phyloP scores from a whole-genome alignment of 164 flowering plant species.

The Akebia trifoliata region DNA sequence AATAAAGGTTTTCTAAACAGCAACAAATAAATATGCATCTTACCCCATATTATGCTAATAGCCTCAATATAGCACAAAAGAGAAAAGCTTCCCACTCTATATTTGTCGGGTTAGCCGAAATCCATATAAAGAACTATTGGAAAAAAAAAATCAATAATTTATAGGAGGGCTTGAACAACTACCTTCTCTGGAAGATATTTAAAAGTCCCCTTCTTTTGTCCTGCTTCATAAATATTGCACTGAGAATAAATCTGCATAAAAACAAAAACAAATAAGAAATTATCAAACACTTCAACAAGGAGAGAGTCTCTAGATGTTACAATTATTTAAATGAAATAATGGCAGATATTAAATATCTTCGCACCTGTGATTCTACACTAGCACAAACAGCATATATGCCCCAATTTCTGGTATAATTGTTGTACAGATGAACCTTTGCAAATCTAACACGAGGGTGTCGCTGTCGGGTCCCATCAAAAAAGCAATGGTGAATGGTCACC shows the following conservation, averaged over 20 bases:
- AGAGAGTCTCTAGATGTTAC: neutral
- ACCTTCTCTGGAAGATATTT: conserved; percentile 78
- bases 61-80: neutral
- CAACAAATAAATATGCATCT: neutral
- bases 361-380: conserved; percentile 84
- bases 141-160: neutral
- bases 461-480: conserved; percentile 81
- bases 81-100: neutral
- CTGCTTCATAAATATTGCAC: conserved; percentile 93
- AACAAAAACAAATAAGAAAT: neutral
- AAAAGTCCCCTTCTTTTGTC: conserved; percentile 70
- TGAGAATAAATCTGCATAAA: conserved; percentile 70
- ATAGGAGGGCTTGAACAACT: neutral
- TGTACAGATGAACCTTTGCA: conserved; percentile 80
- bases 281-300: neutral
- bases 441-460: conserved; percentile 89
- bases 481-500: conserved; percentile 88
- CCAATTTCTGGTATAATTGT: conserved; percentile 86
- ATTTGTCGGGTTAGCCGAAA: neutral
- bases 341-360: neutral
- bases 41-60: neutral
- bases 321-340: neutral
- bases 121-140: neutral
- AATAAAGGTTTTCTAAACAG: neutral
- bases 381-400: conserved; percentile 87